A percentile compares a stretch with the other conserved stretches of the same genome.
Conservation (phyloP, 306 rosid genomes). For the Malus orientalis region DNA sequence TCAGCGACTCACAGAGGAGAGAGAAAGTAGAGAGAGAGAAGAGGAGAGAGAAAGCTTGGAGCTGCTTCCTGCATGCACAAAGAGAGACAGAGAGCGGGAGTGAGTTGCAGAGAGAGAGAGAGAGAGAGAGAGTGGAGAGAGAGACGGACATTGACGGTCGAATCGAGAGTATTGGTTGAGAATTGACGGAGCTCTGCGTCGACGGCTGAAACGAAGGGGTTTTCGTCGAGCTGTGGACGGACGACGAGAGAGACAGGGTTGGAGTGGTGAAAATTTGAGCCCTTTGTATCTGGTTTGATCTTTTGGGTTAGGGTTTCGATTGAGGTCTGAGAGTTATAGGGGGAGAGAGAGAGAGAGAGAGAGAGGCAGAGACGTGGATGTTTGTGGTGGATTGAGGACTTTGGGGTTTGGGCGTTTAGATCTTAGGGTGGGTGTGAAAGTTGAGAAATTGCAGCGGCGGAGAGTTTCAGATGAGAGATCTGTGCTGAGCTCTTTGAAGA, state of each 20-base stretch:
- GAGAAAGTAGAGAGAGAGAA: not conserved
- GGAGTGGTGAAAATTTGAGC: conserved; percentile 9
- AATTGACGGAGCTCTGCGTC: not conserved
- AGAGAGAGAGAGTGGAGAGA: not conserved
- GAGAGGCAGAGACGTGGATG: not conserved
- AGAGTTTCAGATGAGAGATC: conserved; percentile 54
- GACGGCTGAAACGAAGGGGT: not conserved
- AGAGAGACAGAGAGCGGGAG: not conserved
- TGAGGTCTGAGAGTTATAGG: not conserved
- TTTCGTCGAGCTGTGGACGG: not conserved
- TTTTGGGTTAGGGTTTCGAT: conserved; percentile 4
- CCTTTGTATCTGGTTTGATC: conserved; percentile 7
- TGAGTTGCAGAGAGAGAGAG: not conserved
- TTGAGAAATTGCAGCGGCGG: not conserved
- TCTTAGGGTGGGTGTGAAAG: not conserved
- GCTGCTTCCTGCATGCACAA: not conserved
- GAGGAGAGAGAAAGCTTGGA: not conserved
- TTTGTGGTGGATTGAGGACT: not conserved
- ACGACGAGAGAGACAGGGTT: not conserved
- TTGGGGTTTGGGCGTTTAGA: not conserved
- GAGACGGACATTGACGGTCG: not conserved
- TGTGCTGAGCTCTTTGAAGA: conserved; percentile 33
- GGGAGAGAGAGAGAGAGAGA: not conserved
- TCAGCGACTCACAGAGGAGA: conserved; percentile 11
- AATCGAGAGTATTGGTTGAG: not conserved